Conservation (phyloP, 1,284 basidiomycete species). For the Vanrija sp. region DNA sequence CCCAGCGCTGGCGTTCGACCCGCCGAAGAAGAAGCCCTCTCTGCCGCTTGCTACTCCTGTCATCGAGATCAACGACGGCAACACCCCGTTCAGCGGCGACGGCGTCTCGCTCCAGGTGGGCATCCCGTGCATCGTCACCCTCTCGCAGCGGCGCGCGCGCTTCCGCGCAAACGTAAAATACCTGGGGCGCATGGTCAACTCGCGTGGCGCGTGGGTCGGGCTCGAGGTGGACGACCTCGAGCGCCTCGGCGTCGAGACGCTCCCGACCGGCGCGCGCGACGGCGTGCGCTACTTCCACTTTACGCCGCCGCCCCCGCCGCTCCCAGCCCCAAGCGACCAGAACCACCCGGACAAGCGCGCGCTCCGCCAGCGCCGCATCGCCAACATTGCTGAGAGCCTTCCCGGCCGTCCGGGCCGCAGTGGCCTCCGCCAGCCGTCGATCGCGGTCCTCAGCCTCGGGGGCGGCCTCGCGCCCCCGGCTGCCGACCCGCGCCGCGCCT, state of each 20-base stretch:
- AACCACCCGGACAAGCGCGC: conserved; percentile 3
- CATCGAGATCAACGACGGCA: conserved; percentile 17
- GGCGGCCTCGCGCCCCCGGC: background rate
- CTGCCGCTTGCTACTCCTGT: conserved; percentile 5
- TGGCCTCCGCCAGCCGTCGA: background rate
- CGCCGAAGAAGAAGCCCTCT: conserved; percentile 23
- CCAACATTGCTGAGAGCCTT: conserved; percentile 21
- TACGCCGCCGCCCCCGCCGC: conserved; percentile 2
- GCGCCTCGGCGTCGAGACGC: conserved; percentile 27
- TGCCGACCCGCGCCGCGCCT: background rate
- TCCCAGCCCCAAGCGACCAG: background rate
- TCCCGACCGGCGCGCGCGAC: conserved; percentile 20
- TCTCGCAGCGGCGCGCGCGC: conserved; percentile 61
- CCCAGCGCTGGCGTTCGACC: conserved; percentile 44
- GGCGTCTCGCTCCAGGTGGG: conserved; percentile 79
- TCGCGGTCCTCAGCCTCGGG: background rate
- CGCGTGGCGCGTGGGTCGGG: conserved; percentile 77
- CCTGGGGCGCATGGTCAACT: conserved; percentile 76
- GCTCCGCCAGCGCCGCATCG: conserved; percentile 22
- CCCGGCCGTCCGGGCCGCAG: background rate
- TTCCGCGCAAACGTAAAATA: conserved; percentile 84
- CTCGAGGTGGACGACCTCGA: conserved; percentile 75
- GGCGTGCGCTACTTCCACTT: conserved; percentile 40
- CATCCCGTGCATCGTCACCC: conserved; percentile 85
- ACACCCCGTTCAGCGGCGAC: conserved; percentile 19